Base-by-base conservation (phyloP, 1,139 yeast genomes). In the Taphrina sp. region DNA sequence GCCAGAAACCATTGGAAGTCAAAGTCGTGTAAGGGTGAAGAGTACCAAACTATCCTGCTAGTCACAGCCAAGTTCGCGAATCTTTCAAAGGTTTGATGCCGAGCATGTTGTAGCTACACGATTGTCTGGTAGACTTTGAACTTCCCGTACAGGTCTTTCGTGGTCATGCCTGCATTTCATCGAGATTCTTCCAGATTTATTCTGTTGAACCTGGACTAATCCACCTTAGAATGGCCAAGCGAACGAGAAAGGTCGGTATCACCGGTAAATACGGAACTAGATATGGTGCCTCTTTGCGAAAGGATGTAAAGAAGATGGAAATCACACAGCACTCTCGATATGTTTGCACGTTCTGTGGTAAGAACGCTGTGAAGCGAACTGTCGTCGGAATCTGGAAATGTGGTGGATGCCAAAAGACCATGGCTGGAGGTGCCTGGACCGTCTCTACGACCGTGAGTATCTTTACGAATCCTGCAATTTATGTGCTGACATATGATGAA, bases 241-340 rank as follows among this genome's bases (percentile, higher is more conserved):
- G 99, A 86, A 92, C 99, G 72, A 92, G 92, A 95, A 92, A 92
- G 90, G 99, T 92, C 76, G 99, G 99, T 79, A 92, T 92, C 82
- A 92, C 99, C 78, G 99, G 99, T 84, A 94, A 94, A 83, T 92
- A 88, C 85, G 99, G 61, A 33, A 54, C 60, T 39, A 58, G 61
- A 47, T 57, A 62, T 57, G 66, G 99, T 90, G 92, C 98, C 72
- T 94, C 99, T 68, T 83, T 92, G 78, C 90, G 99, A 86, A 90
- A 97, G 82, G 96, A 89, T 80, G 87, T 95, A 82, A 90, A 90
- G 85, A 92, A 92, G 84, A 81, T 94, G 79, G 98, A 94, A 81
- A 85, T 88, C 72, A 55, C 52, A 14, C 96, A 90, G 77, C 98
- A 92, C 80, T 87, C 98, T 72, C 88, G 87, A 76, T 94, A 92